A percentile compares a stretch with the other conserved stretches of the same genome.
Conservation (phyloP, 202 grass and related monocot species). For the Bolboschoenoplectus hybrid region DNA sequence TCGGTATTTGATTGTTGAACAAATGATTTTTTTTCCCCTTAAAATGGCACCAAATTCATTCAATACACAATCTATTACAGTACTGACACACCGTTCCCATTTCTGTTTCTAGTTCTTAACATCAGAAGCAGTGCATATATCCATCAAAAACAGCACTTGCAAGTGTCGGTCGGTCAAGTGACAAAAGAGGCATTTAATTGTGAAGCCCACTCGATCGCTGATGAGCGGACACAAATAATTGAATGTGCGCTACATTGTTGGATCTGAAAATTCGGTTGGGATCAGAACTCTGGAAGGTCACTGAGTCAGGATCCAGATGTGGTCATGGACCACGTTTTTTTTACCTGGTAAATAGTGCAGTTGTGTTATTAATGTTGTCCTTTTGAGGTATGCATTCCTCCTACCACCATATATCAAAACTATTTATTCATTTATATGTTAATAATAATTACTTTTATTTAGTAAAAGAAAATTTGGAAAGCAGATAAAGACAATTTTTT, state of each 20-base stretch:
- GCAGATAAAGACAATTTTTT: no score
- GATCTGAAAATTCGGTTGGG: constrained; percentile 1
- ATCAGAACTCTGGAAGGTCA: not conserved
- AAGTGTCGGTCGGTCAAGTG: not conserved
- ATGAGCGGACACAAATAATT: constrained; percentile 9
- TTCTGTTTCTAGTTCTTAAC: not conserved
- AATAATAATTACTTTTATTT: not conserved
- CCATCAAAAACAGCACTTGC: not conserved
- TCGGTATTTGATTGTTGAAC: not conserved
- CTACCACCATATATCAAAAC: not conserved
- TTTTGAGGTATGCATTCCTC: not conserved
- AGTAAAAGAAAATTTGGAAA: not conserved
- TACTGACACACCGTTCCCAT: not conserved
- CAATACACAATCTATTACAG: not conserved
- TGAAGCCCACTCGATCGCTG: constrained; percentile 10
- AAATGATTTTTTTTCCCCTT: not conserved
- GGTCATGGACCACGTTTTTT: constrained; percentile 12
- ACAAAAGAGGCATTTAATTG: not conserved
- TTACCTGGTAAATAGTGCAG: not conserved
- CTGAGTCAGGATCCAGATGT: not conserved
- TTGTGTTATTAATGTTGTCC: not conserved
- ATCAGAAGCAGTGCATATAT: not conserved
- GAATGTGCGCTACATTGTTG: not conserved
- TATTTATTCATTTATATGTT: not conserved
- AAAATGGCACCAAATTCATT: not conserved